Evolutionary conservation across 2,329 filamentous ascomycete species (phyloP), one percentile per base, ranked within the genome.

Genomic region (Colletotrichum orbiculare): DNA sequence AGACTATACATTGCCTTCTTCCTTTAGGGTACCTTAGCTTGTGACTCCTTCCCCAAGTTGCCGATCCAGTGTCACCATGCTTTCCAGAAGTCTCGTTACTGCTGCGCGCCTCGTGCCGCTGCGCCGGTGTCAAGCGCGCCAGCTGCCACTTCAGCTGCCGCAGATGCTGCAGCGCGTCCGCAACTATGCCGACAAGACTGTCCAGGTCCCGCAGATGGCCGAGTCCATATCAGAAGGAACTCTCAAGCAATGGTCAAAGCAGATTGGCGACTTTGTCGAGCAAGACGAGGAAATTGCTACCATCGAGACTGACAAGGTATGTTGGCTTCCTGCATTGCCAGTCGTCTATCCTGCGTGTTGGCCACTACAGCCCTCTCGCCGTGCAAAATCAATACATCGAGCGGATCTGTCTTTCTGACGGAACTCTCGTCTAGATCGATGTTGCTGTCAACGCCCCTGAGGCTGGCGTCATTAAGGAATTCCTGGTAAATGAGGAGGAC

Each of bases 151-250:
- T 60, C 74, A 81, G 73, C 79, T 86, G 55, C 83, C 84, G 9
- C 69, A 80, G 39, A 81, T 86, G 74, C 82, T 86, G 75, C 76
- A 81, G 74, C 86, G 88, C 73, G 82, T 87, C 57, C 85, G 87
- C 70, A 84, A 73, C 69, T 90, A 90, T 74, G 94, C 94, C 77
- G 93, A 97, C 75, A 90, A 88, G 71, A 82, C 95, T 69, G 89
- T 99, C 78, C 95, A 98, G 82, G 96, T 98, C 71, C 96, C 96
- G 39, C 88, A 96, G 77, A 98, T 99, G 96, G 96, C 96, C 69
- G 96, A 99, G 81, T 98, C 96, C 54, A 98, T 99, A 78, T 96
- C 93, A 48, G 96, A 99, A 80, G 96, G 96, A 67, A 99, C 96
- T 25, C 79, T 99, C 74, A 97, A 97, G 82, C 94, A 97, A 76